Conservation (phyloP, 2,329 filamentous ascomycete genomes). For the Chalaropsis ovoidea region DNA sequence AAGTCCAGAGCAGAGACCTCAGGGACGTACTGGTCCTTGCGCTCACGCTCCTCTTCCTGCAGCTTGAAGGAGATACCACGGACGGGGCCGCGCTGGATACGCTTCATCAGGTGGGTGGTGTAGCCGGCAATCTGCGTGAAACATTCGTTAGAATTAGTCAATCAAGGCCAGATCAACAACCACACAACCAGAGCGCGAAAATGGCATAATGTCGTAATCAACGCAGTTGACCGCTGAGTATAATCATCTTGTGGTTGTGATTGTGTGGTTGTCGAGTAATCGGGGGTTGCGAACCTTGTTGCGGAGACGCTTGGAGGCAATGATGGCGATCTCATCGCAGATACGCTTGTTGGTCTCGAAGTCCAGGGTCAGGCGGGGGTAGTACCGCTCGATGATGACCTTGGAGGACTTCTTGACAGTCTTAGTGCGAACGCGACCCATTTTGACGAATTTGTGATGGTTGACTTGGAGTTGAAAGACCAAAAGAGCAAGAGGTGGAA, state of each 20-base stretch:
- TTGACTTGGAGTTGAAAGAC: slow-evolving; percentile 31
- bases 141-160: slow-evolving; percentile 15
- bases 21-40: slow-evolving; percentile 99
- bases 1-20: slow-evolving; percentile 98
- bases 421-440: slow-evolving; percentile 62
- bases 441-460: slow-evolving; percentile 46
- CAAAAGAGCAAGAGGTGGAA: neutral
- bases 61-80: slow-evolving; percentile 99
- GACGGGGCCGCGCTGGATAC: slow-evolving; percentile 97
- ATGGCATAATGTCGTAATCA: neutral
- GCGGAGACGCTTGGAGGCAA: slow-evolving; percentile 95
- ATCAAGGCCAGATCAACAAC: slow-evolving; percentile 18
- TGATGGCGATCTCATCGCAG: slow-evolving; percentile 99
- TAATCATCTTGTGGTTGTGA: neutral
- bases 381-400: slow-evolving; percentile 99
- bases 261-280: neutral
- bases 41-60: slow-evolving; percentile 99
- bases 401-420: slow-evolving; percentile 76
- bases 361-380: slow-evolving; percentile 95
- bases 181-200: neutral
- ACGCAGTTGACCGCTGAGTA: neutral
- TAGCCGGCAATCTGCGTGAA: slow-evolving; percentile 76
- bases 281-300: slow-evolving; percentile 66
- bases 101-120: slow-evolving; percentile 99
- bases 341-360: slow-evolving; percentile 99